These are phyloP conservation scores for Ogataea pilisensis DNA, from an alignment of 805 yeast species.

Conservation along the genomic window DNA sequence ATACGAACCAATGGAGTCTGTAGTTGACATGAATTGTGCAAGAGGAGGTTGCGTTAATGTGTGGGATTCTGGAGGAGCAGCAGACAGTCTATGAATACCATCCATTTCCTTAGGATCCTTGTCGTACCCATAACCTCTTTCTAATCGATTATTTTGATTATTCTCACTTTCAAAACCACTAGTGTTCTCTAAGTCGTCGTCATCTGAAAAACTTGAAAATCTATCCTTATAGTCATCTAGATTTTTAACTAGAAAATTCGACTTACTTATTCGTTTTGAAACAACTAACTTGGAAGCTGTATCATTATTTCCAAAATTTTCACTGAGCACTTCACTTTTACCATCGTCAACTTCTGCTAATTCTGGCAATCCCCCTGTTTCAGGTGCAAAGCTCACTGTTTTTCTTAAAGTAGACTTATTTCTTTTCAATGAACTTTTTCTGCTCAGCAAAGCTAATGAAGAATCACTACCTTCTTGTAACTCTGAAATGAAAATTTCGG, in stretches of 20 bases:
- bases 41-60: constrained; percentile 10
- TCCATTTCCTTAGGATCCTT: too few relatives aligned
- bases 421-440: constrained; percentile 25
- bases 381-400: constrained; percentile 30
- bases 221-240: constrained; percentile 27
- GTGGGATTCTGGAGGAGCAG: too few relatives aligned
- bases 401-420: constrained; percentile 23
- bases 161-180: too few relatives aligned
- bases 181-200: too few relatives aligned
- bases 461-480: constrained; percentile 9
- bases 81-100: too few relatives aligned
- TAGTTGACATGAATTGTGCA: constrained; percentile 15
- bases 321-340: constrained; percentile 39
- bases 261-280: constrained; percentile 24
- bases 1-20: constrained; percentile 26
- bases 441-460: constrained; percentile 18
- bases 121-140: too few relatives aligned
- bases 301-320: constrained; percentile 31
- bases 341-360: constrained; percentile 31
- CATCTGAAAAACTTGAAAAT: constrained; percentile 14
- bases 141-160: too few relatives aligned
- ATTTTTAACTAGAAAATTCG: constrained; percentile 30
- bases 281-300: constrained; percentile 14
- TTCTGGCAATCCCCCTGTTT: constrained; percentile 8
- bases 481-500: background rate